Evolutionary conservation across 495 filamentous ascomycete species (phyloP).

Genomic region (Parathielavia hyrcaniae): DNA sequence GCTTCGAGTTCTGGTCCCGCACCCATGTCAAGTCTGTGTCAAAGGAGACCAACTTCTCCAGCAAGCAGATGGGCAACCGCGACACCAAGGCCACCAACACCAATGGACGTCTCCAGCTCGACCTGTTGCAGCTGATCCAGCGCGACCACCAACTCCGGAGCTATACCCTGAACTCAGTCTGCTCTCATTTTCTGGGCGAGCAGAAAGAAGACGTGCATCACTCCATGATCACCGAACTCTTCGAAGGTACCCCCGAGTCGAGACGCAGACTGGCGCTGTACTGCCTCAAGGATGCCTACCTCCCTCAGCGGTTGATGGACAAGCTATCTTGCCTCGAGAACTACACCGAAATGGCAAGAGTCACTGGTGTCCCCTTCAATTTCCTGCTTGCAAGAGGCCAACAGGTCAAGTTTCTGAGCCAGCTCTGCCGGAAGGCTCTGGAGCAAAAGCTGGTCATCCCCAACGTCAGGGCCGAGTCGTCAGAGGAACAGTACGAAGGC

Average conservation of each 20-base stretch:
- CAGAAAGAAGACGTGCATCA: slow-evolving; percentile 99
- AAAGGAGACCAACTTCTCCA: slow-evolving; percentile 80
- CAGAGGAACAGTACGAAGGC: slow-evolving; percentile 88
- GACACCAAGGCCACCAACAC: slow-evolving; percentile 93
- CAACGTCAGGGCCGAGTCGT: slow-evolving; percentile 58
- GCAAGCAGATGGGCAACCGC: slow-evolving; percentile 97
- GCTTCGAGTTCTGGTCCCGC: slow-evolving; percentile 82
- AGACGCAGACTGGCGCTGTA: slow-evolving; percentile 87
- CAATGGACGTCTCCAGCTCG: slow-evolving; percentile 86
- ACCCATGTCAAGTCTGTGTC: slow-evolving; percentile 54
- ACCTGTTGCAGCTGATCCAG: slow-evolving; percentile 88
- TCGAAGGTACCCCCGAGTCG: slow-evolving; percentile 90
- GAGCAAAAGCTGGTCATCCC: slow-evolving; percentile 92
- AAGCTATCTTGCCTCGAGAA: slow-evolving; percentile 97
- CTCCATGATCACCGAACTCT: slow-evolving; percentile 97
- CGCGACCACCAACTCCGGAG: slow-evolving; percentile 90
- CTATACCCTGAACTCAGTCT: slow-evolving; percentile 97
- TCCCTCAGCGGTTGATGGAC: slow-evolving; percentile 92
- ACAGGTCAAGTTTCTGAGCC: slow-evolving; percentile 96
- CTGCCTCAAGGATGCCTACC: slow-evolving; percentile 95
- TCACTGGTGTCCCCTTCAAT: slow-evolving; percentile 97
- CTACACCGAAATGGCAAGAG: slow-evolving; percentile 99
- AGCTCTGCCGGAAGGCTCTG: slow-evolving; percentile 89
- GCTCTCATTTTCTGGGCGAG: slow-evolving; percentile 90
- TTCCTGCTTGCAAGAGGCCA: slow-evolving; percentile 87